Conservation (phyloP, 83 land plant genomes). For the Thuja plicata region DNA sequence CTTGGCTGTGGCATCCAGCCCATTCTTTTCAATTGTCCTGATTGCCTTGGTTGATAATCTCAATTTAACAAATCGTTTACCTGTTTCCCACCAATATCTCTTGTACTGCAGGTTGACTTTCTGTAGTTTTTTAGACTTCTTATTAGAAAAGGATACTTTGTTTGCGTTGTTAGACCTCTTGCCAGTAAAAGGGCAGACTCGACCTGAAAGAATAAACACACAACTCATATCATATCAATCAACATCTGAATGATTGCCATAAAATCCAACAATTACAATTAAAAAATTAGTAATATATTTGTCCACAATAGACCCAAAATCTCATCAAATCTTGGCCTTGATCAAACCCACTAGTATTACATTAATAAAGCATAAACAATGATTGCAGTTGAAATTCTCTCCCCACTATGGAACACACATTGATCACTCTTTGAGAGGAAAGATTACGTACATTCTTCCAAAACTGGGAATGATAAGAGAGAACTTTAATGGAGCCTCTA, state of each 20-base stretch:
- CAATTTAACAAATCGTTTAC: slow-evolving; percentile 85
- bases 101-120: slow-evolving; percentile 90
- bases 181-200: slow-evolving; percentile 76
- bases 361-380: neutral
- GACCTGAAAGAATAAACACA: slow-evolving; percentile 42
- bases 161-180: slow-evolving; percentile 87
- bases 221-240: neutral
- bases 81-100: slow-evolving; percentile 98
- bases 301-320: neutral
- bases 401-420: neutral
- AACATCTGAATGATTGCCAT: neutral
- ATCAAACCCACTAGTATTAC: neutral
- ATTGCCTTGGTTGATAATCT: slow-evolving; percentile 89
- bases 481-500: neutral
- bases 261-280: neutral
- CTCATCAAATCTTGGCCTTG: neutral
- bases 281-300: neutral
- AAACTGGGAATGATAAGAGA: neutral
- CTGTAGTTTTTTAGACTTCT: slow-evolving; percentile 83
- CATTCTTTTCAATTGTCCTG: slow-evolving; percentile 94
- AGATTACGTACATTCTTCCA: neutral
- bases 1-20: slow-evolving; percentile 92
- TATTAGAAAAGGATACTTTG: slow-evolving; percentile 87
- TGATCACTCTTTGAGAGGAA: neutral
- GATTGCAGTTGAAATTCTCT: neutral